Conservation (phyloP, 2,329 filamentous ascomycete genomes). For the Cladorrhinum sp. region DNA sequence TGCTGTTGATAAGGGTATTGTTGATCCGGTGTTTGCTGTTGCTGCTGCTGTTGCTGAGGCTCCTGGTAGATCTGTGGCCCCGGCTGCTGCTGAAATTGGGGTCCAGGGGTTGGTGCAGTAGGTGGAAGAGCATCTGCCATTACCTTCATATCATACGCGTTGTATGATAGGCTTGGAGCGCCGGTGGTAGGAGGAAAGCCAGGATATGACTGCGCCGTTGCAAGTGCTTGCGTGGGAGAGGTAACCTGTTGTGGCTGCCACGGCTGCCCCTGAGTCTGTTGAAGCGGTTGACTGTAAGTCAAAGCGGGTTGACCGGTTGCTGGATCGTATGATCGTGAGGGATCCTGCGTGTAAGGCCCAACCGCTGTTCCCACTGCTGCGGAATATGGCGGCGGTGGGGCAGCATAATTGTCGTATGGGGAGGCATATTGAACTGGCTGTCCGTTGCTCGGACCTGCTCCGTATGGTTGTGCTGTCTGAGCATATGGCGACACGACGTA, state of each 20-base stretch:
- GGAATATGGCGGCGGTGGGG: neutral
- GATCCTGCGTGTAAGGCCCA: too few species aligned
- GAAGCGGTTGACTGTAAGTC: neutral
- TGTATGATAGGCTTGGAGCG: neutral
- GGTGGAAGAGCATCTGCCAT: neutral
- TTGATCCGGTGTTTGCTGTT: neutral
- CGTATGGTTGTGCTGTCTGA: neutral
- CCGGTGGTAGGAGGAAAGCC: neutral
- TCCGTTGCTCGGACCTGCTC: neutral
- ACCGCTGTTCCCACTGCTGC: neutral
- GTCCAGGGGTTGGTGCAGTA: neutral
- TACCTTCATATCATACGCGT: neutral
- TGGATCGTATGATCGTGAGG: neutral
- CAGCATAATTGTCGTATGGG: neutral
- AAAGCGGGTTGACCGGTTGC: neutral
- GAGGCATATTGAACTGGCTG: neutral
- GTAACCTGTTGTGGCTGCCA: neutral
- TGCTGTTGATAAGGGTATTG: neutral
- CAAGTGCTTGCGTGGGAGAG: neutral
- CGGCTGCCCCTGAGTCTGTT: neutral
- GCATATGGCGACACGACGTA: conserved; percentile 2
- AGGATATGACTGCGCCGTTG: neutral
- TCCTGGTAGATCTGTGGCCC: neutral
- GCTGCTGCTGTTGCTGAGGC: too few species aligned
- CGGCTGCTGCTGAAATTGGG: neutral